Evolutionary conservation across 2,329 filamentous ascomycete genomes (phyloP), one percentile per base, ranked within the genome.

Genomic region (Alternaria arborescens): DNA sequence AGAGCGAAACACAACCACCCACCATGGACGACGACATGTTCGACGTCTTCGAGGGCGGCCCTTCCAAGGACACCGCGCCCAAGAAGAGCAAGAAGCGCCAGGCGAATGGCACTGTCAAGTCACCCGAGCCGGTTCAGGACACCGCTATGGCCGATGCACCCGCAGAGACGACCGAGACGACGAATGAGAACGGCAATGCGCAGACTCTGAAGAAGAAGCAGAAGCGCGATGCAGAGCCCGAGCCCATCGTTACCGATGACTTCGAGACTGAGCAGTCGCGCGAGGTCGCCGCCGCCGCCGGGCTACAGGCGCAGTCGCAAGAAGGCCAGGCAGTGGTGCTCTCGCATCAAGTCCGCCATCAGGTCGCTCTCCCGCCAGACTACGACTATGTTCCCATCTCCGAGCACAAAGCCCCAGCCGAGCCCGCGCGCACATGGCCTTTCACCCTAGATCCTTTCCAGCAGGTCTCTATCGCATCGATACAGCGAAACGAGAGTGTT

Each of bases 371-470:
- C 20, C 95, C 95, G 3, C 94, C 94, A 10, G 92, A 97, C 77
- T 97, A 97, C 82, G 91, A 94, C 77, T 97, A 97, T 76, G 86
- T 97, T 18, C 94, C 94, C n/a, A 92, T 99, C 54, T 96, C 93
- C 22, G 87, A 97, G 80, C 95, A 99, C 84, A 93, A 93, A 78
- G 84, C 93, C n/a, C 93, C 94, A 11, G 91, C 89, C 58, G 88
- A 91, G 65, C 95, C 95, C 1, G 95, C 95, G 20, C 87, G 92
- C 65, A 88, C 85, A 34, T 99, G 91, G 85, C 87, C 89, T 10
- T 99, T 99, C 82, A 92, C 92, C 58, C 89, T 99, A 61, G 95
- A 99, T 83, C 95, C 95, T 52, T 99, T 99, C 85, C 95, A 99
- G 81, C 92, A 94, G 74, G 87, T 98, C 52, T 93, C 95, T 0